A percentile compares a stretch with the other conserved stretches of the same genome.
Conservation (phyloP, 305 asterid genomes). For the Fraxinus paxiana region DNA sequence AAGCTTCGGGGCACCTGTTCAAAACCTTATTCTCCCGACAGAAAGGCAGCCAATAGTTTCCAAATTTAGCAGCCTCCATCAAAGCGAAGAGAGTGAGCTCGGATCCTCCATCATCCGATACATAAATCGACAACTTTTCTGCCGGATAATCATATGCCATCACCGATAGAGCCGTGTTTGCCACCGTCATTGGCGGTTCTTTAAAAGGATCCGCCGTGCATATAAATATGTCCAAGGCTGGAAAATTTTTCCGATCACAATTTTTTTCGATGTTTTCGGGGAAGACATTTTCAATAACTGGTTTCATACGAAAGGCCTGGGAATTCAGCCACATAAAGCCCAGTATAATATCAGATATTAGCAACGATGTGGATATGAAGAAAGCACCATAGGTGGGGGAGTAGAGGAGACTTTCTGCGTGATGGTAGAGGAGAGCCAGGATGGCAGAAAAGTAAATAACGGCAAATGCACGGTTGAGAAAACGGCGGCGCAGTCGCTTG, state of each 20-base stretch:
- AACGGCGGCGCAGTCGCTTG: constrained; percentile 32
- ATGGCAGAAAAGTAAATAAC: constrained; percentile 34
- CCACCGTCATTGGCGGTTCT: constrained; percentile 57
- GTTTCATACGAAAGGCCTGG: constrained; percentile 51
- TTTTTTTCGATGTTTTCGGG: constrained; percentile 32
- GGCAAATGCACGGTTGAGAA: constrained; percentile 43
- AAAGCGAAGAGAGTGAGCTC: constrained; percentile 57
- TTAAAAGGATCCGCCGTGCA: constrained; percentile 66
- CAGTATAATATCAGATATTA: constrained; percentile 40
- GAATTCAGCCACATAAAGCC: constrained; percentile 52
- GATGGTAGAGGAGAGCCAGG: constrained; percentile 45
- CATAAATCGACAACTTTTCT: constrained; percentile 51
- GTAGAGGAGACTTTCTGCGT: constrained; percentile 24
- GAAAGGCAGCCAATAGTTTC: constrained; percentile 51
- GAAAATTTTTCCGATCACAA: constrained; percentile 19
- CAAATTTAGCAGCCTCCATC: constrained; percentile 58
- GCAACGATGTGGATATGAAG: constrained; percentile 29
- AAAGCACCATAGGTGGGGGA: constrained; percentile 25
- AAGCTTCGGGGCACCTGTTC: constrained; percentile 45
- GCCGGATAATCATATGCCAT: constrained; percentile 64
- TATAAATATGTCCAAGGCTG: constrained; percentile 52
- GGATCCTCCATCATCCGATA: constrained; percentile 72
- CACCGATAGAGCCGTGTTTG: constrained; percentile 54
- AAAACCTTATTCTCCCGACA: constrained; percentile 46
- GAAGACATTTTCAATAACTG: constrained; percentile 26